Base-by-base conservation (phyloP, 31 red algal genomes). In the Endocladia muricata region DNA sequence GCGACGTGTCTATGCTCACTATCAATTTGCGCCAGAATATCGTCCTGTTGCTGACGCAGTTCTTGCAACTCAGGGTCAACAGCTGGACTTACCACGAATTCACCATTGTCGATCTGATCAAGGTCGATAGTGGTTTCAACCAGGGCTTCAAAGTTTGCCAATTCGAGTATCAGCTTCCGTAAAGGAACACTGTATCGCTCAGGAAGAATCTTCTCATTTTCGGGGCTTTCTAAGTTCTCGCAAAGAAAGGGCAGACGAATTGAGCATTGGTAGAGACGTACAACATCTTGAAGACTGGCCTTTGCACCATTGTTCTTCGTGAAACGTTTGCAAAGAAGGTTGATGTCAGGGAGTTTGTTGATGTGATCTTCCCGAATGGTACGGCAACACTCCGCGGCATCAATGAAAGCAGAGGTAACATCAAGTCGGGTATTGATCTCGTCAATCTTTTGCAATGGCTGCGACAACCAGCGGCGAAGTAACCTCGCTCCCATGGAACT, bases 61-160 rank as follows among this genome's bases (percentile, higher is more conserved):
- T 69, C 56, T 38, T 60, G 63, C 1, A 98, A 71, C 30, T 88
- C 74, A 4, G 66, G 55, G 65, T 94, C 88, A 25, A 94, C 73
- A 0, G 42, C 36, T 42, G 96, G 86, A 59, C 68, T 91, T 15
- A 98, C 61, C 29, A 98, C 81, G 68, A 90, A 98, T 61, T 98
- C 91, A 39, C 85, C 81, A 41, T 94, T 94, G 37, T 79, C 77
- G 32, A 98, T 85, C 74, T 77, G 73, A 51, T 98, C 96, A 39
- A 98, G 83, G 56, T 98, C 96, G 40, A 98, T 88, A 8, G 82
- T 91, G 2, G 76, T 83, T 58, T 98, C 96, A 29, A 98, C 82
- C 34, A 92, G 66, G 36, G 84, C 88, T 70, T 91, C 84, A 71
- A 92, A 97, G 32, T 92, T 88, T 25, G 55, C 43, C n/a, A 88